Evolutionary conservation across 139 green algal species (phyloP), one percentile per base, ranked within the genome.

Genomic region (Haematococcus sp.): DNA sequence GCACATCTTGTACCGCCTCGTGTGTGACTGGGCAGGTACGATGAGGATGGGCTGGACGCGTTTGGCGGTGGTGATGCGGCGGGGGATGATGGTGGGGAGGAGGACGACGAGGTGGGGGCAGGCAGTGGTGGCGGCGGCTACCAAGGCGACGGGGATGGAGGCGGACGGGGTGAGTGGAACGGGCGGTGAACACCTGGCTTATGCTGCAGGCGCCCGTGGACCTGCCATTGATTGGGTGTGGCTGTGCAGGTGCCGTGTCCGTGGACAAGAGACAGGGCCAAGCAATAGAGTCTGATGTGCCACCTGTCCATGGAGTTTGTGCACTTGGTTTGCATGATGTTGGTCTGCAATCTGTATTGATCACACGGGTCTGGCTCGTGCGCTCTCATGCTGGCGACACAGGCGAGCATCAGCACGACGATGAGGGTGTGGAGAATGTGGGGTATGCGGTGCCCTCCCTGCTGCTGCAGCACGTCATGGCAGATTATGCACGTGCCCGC

Each of bases 391-490:
- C 40, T 49, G 40, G 7, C 11, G 40, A 7, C 40, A 49, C 40
- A 49, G 40, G 58, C n/a, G 19, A 68, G 23, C 17, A 74, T 61
- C 35, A 70, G 3, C 58, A 65, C 73, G 76, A 70, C 1, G 55
- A 65, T 40, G 73, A 76, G 15, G 74, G 63, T 33, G 61, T 63
- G 0, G 82, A 84, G 71, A 87, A 87, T 61, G 71, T 92, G 34
- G 86, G 90, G 33, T 97, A 97, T 71, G 61, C 73, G 20, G 68
- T 86, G 22, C 94, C 94, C 27, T 84, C 87, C 25, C 86, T 86
- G n/a, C 85, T 97, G 23, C 89, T 98, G 27, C 63, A 83, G 55
- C 94, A 97, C 66, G 56, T 97, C 70, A 83, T 98, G 20, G 49
- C 70, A 1, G 94, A 98, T 76, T 95, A 19, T 43, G 58, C 4